phyloP scores from a whole-genome alignment of 2,329 filamentous ascomycete species.

The Ambrosiella cleistominuta region DNA sequence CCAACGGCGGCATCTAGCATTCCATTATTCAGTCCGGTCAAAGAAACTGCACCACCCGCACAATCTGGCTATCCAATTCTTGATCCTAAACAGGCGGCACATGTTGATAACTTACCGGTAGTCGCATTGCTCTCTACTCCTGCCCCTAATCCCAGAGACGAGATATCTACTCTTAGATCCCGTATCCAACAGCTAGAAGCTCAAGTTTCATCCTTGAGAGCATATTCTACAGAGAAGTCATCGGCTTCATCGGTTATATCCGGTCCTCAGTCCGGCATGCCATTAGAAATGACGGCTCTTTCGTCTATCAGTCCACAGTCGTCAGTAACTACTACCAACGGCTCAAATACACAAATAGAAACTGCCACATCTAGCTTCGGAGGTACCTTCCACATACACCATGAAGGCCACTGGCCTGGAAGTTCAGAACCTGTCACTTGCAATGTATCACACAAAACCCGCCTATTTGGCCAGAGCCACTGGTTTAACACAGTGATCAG shows the following conservation, averaged over 20 bases:
- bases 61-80: neutral
- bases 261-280: neutral
- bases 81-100: neutral
- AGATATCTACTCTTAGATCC: neutral
- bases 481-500: conserved; percentile 31
- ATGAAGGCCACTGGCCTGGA: conserved; percentile 20
- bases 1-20: neutral
- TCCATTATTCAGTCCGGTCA: neutral
- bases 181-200: neutral
- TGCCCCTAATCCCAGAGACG: neutral
- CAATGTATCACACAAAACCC: conserved; percentile 35
- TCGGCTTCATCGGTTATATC: neutral
- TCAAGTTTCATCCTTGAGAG: neutral
- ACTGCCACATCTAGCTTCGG: conserved; percentile 22
- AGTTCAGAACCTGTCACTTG: conserved; percentile 21
- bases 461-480: conserved; percentile 39
- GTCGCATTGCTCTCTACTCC: neutral
- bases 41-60: neutral
- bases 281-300: neutral
- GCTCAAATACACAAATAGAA: conserved; percentile 20
- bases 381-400: conserved; percentile 27
- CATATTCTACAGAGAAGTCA: neutral
- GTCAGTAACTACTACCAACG: conserved; percentile 9
- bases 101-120: neutral
- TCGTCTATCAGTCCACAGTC: neutral